Evolutionary conservation across 2,329 filamentous ascomycete genomes (phyloP), one percentile per base, ranked within the genome.

Genomic region (Aspergillus hiratsukae): DNA sequence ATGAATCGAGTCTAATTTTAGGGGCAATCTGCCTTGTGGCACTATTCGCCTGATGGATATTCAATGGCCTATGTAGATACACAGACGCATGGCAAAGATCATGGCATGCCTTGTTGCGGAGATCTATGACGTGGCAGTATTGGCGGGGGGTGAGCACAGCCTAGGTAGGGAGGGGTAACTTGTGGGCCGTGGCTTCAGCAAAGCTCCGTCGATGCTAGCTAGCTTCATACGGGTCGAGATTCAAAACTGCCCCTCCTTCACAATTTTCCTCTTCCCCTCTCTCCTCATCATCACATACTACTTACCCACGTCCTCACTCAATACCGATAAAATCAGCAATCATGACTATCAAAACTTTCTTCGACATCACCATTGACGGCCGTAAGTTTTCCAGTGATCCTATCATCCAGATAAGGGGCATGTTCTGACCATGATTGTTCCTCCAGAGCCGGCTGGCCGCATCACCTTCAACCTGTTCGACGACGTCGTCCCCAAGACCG

Each of bases 401-500:
- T 46, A 23, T 25, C 11, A 2, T 43, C 40, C 3, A 21, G 10
- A 4, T 7, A 14, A 23, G 43, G 43, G 21, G 23, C 43, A 46
- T 19, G n/a, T 19, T 43, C n/a, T 43, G 40, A 43, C 4, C 0
- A 9, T 43, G 10, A 43, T 43, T 11, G 21, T 21, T 21, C 52
- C 48, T 73, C 62, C 66, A 91, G 90, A 77, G 60, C 88, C 94
- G 79, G 69, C 68, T 52, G 91, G 88, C 71, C 88, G 88, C 74
- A 89, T 97, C 83, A 88, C 85, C 81, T 95, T 97, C 83, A 86
- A 87, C 69, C 90, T 97, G 75, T 96, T 81, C 83, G 84, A 93
- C 75, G 83, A 91, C 65, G 82, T 86, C 61, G 91, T 96, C 74
- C 93, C 93, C 76, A 94, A 89, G 86, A 97, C 93, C 56, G 82